phyloP scores from a whole-genome alignment of 345 rosid species.

The Nasturtium officinale region DNA sequence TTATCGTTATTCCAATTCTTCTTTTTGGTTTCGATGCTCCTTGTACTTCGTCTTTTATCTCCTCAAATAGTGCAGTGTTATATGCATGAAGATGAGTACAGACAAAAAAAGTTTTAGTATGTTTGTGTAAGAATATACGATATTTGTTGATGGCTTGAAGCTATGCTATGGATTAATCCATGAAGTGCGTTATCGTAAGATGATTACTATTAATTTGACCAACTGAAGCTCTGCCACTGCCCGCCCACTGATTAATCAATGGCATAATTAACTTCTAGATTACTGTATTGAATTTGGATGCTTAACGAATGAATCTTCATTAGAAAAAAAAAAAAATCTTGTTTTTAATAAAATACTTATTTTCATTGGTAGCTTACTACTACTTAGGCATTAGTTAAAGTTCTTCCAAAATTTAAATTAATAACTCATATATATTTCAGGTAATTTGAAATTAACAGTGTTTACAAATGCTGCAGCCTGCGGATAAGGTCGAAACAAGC shows the following conservation, averaged over 20 bases:
- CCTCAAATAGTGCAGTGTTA: not conserved
- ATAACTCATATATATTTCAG: not conserved
- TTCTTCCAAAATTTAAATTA: not conserved
- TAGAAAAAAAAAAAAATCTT: not conserved
- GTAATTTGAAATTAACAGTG: not conserved
- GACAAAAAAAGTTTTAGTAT: not conserved
- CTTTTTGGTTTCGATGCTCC: not conserved
- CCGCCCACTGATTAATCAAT: not conserved
- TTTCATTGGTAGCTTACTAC: not conserved
- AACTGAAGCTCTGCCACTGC: not conserved
- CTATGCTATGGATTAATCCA: not conserved
- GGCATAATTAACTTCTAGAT: not conserved
- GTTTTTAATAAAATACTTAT: not conserved
- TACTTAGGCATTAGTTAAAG: not conserved
- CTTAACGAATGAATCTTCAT: not conserved
- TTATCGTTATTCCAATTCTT: not conserved
- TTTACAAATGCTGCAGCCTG: not conserved
- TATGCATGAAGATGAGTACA: not conserved
- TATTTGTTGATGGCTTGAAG: not conserved
- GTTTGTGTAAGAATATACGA: not conserved
- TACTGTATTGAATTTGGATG: not conserved
- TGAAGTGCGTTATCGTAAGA: not conserved
- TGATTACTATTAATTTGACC: not conserved
- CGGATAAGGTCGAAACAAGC: not conserved
- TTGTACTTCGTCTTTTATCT: not conserved